Conservation (phyloP, 352 stramenopile genomes). For the Pythium angustatum region DNA sequence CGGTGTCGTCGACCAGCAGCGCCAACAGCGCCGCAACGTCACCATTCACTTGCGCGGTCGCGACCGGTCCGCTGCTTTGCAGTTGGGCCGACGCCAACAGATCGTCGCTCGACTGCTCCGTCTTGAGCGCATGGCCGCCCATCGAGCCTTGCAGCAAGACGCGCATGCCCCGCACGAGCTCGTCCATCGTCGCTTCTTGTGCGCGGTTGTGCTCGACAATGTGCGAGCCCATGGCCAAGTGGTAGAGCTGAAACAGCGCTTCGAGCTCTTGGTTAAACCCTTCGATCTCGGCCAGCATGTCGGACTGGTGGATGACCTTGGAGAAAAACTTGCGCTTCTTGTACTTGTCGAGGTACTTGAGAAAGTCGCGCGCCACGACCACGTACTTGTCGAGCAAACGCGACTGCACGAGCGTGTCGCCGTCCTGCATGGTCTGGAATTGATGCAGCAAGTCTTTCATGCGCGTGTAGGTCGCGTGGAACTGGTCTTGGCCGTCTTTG, state of each 20-base stretch:
- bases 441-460: conserved; percentile 15
- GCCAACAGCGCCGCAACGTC: not conserved
- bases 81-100: not conserved
- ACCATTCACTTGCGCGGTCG: not conserved
- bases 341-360: conserved; percentile 16
- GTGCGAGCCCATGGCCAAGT: conserved; percentile 23
- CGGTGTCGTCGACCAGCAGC: not conserved
- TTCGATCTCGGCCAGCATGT: conserved; percentile 15
- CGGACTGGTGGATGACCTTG: conserved; percentile 11
- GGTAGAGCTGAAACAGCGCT: conserved; percentile 22
- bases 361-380: conserved; percentile 9
- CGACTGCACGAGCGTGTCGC: conserved; percentile 17
- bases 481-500: conserved; percentile 21
- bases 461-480: conserved; percentile 4
- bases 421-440: conserved; percentile 16
- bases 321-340: conserved; percentile 16
- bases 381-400: conserved; percentile 22
- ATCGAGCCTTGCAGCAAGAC: conserved; percentile 1
- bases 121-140: not conserved
- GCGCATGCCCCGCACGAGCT: conserved; percentile 18
- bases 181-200: conserved; percentile 15
- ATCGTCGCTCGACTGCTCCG: conserved; percentile 8
- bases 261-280: conserved; percentile 20
- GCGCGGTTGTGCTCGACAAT: conserved; percentile 17
- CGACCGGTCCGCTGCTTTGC: not conserved